Base-by-base conservation (phyloP, 768 basidiomycete species). In the Hypholoma sublateritium region DNA sequence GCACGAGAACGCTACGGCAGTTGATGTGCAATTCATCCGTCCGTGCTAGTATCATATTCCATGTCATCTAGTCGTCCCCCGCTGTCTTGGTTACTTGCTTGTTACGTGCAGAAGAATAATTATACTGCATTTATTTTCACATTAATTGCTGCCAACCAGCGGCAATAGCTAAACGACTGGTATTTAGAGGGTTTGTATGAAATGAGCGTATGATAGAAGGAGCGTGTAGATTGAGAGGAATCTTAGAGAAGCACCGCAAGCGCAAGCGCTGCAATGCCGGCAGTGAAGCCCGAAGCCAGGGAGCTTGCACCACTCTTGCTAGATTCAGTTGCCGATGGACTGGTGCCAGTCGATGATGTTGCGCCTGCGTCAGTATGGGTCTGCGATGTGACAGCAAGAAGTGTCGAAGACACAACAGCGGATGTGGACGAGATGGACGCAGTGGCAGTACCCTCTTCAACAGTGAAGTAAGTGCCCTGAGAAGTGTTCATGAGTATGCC, bases 391-490 rank as follows among this genome's bases (percentile, higher is more conserved):
- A 43, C 44, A 55, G 2, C 53, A 19, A 25, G 32, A n/a, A 53
- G 88, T 1, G 88, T 90, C 36, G 86, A 81, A 9, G 84, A 79
- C 59, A 82, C 73, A 16, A 91, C 88, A 11, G 86, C 68, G n/a
- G 85, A 81, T 39, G 91, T 92, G 19, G 82, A 63, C 43, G 80
- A 73, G 44, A 84, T 66, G 28, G 81, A 74, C 41, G 65, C 72
- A 19, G 83, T 84, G 12, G 82, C 76, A 4, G 77, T 77, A 22
- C 91, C 91, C 63, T 83, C 81, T 70, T 91, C 82, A 62, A 91
- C 91, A 4, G 79, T 81, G 64, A 91, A 81, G 74, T 91, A 93
- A 59, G 77, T 87, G 44, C 75, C 87, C 87, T 88, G 57, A 6
- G 28, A 6, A 32, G 5, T 32, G 28, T 32, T 32, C 9, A 9